These are phyloP conservation scores for Talaromyces albobiverticillius DNA, from an alignment of 2,329 filamentous ascomycete species.

Conservation along the genomic window DNA sequence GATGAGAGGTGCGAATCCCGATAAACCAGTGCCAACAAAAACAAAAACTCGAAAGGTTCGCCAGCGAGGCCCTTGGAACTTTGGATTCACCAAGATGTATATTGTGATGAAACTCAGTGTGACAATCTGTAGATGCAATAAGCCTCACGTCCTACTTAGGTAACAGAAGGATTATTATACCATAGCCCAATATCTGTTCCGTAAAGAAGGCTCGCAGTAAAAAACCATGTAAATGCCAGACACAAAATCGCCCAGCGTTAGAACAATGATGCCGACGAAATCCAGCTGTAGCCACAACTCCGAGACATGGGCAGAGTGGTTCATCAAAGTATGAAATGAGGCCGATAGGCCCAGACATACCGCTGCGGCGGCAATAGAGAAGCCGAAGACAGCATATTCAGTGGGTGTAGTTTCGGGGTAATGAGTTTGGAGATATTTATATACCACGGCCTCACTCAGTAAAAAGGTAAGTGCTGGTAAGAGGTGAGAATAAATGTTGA, in stretches of 20 bases:
- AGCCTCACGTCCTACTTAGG: neutral
- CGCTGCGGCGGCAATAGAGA: slow-evolving; percentile 24
- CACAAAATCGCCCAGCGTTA: slow-evolving; percentile 34
- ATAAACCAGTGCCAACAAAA: slow-evolving; percentile 31
- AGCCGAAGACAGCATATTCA: slow-evolving; percentile 19
- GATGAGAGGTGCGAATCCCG: slow-evolving; percentile 32
- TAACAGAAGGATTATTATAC: slow-evolving; percentile 23
- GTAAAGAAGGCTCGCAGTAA: slow-evolving; percentile 29
- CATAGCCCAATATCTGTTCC: slow-evolving; percentile 35
- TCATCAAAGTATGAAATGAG: slow-evolving; percentile 33
- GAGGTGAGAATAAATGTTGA: slow-evolving; percentile 47
- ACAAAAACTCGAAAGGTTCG: slow-evolving; percentile 25
- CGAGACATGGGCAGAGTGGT: slow-evolving; percentile 28
- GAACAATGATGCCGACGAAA: slow-evolving; percentile 31
- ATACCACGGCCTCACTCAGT: slow-evolving; percentile 6
- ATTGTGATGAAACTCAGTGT: slow-evolving; percentile 28
- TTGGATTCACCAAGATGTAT: slow-evolving; percentile 32
- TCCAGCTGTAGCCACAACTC: slow-evolving; percentile 27
- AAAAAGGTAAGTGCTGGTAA: slow-evolving; percentile 37
- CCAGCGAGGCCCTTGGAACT: slow-evolving; percentile 28
- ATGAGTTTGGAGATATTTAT: slow-evolving; percentile 12
- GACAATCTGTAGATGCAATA: slow-evolving; percentile 23
- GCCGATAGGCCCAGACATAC: slow-evolving; percentile 33
- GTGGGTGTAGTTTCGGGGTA: slow-evolving; percentile 7
- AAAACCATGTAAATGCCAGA: slow-evolving; percentile 36